Conservation (phyloP, 2,329 filamentous ascomycete genomes). For the Colletotrichum liaoningense region DNA sequence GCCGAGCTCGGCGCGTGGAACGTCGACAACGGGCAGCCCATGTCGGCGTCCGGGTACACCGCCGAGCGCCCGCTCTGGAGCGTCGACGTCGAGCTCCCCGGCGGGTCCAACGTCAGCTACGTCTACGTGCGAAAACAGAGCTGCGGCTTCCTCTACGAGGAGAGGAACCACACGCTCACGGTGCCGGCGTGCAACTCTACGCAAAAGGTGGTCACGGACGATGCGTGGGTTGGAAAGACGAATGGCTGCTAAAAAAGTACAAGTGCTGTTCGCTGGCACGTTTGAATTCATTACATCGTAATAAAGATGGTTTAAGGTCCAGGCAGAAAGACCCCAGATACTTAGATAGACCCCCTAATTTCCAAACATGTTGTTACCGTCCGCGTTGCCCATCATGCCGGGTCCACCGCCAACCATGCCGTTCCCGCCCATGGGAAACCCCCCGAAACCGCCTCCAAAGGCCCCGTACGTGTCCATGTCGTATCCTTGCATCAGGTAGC, state of each 20-base stretch:
- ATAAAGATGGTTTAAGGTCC: neutral
- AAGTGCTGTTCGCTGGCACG: neutral
- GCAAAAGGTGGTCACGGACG: conserved; percentile 44
- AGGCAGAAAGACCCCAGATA: no score
- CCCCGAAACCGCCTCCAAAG: conserved; percentile 41
- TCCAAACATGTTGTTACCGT: conserved; percentile 33
- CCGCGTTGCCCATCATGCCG: conserved; percentile 38
- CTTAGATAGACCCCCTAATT: neutral
- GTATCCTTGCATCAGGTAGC: conserved; percentile 57
- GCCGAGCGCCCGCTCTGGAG: conserved; percentile 56
- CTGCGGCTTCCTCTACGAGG: conserved; percentile 57
- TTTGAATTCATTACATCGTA: neutral
- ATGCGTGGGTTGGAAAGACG: conserved; percentile 50
- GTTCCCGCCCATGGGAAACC: conserved; percentile 31
- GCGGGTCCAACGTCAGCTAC: conserved; percentile 56
- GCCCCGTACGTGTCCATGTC: conserved; percentile 46
- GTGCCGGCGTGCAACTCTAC: conserved; percentile 48
- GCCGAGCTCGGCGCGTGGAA: conserved; percentile 57
- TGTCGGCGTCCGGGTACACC: conserved; percentile 56
- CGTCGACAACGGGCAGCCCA: conserved; percentile 48
- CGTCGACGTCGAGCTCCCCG: conserved; percentile 51
- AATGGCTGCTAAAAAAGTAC: conserved; percentile 36
- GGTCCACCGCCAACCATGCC: conserved; percentile 34
- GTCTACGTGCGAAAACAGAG: conserved; percentile 58
- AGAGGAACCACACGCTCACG: conserved; percentile 53